A percentile compares a stretch with the other conserved stretches of the same genome.
These are phyloP conservation scores for Kodamaea nitidulidarum DNA, from an alignment of 805 yeast species.

Conservation along the genomic window DNA sequence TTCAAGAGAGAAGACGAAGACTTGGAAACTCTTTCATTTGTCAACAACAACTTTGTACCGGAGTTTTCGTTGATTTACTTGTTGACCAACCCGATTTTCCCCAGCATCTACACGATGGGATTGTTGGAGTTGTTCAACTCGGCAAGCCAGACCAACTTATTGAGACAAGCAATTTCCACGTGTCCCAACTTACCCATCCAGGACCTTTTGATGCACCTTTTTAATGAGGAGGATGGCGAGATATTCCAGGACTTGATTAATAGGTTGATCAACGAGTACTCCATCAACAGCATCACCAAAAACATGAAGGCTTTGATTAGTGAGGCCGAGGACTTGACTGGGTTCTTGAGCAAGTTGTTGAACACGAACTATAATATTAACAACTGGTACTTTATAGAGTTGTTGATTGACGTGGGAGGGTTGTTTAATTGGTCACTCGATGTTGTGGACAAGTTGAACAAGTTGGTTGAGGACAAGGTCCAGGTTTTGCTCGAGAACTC, in stretches of 20 bases:
- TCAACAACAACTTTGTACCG: constrained; percentile 39
- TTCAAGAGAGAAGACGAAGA: constrained; percentile 23
- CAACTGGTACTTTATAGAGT: constrained; percentile 59
- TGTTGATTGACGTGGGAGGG: constrained; percentile 71
- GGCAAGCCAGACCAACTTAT: constrained; percentile 52
- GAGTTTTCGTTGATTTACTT: constrained; percentile 64
- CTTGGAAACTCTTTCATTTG: constrained; percentile 21
- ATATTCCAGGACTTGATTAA: constrained; percentile 64
- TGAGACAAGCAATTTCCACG: constrained; percentile 78
- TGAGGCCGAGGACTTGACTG: constrained; percentile 31
- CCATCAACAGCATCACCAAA: constrained; percentile 53
- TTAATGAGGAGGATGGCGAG: constrained; percentile 31
- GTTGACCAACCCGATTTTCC: constrained; percentile 85
- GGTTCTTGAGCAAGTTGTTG: constrained; percentile 28
- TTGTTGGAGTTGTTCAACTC: constrained; percentile 47
- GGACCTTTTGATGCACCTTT: constrained; percentile 62
- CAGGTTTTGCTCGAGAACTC: constrained; percentile 40
- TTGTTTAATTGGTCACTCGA: constrained; percentile 59
- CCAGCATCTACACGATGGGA: constrained; percentile 51
- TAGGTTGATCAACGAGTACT: constrained; percentile 63
- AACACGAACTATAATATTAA: constrained; percentile 42
- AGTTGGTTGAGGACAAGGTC: constrained; percentile 45
- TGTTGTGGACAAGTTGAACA: constrained; percentile 43
- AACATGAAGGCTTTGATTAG: constrained; percentile 37
- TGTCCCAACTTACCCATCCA: constrained; percentile 63